Conservation (phyloP, 129 eudicot species). For the Saposhnikovia divaricata region DNA sequence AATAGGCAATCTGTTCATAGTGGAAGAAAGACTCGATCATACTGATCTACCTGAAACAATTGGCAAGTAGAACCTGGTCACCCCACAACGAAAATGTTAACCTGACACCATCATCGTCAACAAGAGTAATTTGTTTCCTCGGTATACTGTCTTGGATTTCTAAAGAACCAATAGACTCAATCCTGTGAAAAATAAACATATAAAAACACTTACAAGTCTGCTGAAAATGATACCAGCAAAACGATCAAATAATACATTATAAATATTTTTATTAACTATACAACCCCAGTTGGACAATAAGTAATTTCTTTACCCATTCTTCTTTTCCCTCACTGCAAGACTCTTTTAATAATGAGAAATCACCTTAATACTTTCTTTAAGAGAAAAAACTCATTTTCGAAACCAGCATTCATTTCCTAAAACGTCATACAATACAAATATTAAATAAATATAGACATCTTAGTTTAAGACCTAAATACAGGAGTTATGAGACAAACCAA, state of each 20-base stretch:
- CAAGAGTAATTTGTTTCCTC: slow-evolving; percentile 66
- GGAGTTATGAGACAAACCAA: too few species aligned
- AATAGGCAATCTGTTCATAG: background rate
- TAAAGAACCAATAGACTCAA: slow-evolving; percentile 66
- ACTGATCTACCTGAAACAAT: slow-evolving; percentile 60
- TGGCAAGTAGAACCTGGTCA: slow-evolving; percentile 72
- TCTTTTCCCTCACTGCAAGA: slow-evolving; percentile 61
- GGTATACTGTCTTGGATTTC: slow-evolving; percentile 66
- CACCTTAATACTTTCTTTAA: slow-evolving; percentile 59
- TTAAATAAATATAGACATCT: too few species aligned
- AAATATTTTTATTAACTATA: too few species aligned
- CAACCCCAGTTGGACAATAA: slow-evolving; percentile 1
- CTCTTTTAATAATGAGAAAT: slow-evolving; percentile 17
- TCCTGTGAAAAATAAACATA: slow-evolving; percentile 33
- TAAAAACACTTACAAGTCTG: background rate
- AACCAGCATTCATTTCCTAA: slow-evolving; percentile 90
- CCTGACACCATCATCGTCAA: slow-evolving; percentile 65
- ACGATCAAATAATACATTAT: too few species aligned
- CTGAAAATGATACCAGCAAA: background rate
- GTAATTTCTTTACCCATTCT: slow-evolving; percentile 41
- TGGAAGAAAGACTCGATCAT: slow-evolving; percentile 1
- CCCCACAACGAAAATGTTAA: slow-evolving; percentile 78
- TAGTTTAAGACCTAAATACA: too few species aligned
- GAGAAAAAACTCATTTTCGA: slow-evolving; percentile 83
- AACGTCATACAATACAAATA: slow-evolving; percentile 19